Conservation (phyloP, 1,284 basidiomycete genomes). For the Neotropicomus parvogracilis region DNA sequence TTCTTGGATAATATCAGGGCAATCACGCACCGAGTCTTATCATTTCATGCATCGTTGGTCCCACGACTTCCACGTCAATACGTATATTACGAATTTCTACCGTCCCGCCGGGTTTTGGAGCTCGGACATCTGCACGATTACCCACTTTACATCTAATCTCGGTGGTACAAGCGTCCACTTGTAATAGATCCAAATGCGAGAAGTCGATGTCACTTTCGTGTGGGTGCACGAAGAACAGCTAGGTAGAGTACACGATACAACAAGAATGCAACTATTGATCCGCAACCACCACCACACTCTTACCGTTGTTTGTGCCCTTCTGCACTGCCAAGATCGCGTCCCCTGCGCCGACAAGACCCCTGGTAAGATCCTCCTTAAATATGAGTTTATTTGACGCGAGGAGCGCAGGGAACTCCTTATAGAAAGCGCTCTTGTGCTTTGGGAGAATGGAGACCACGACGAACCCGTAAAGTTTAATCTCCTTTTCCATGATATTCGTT, state of each 20-base stretch:
- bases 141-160: conserved; percentile 25
- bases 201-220: background rate
- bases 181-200: conserved; percentile 19
- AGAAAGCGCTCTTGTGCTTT: conserved; percentile 10
- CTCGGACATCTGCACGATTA: conserved; percentile 16
- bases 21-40: conserved; percentile 1
- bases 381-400: conserved; percentile 7
- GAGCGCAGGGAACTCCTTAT: background rate
- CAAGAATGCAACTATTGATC: conserved; percentile 8
- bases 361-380: conserved; percentile 9
- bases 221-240: background rate
- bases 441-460: background rate
- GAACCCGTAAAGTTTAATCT: conserved; percentile 13
- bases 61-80: conserved; percentile 5
- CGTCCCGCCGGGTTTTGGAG: background rate
- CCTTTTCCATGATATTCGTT: conserved; percentile 5
- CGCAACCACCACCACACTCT: conserved; percentile 4
- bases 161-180: conserved; percentile 8
- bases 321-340: conserved; percentile 10
- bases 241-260: background rate
- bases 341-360: conserved; percentile 6
- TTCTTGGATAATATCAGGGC: conserved; percentile 22
- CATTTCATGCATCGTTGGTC: conserved; percentile 4
- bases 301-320: conserved; percentile 8
- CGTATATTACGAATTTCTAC: conserved; percentile 7